Conservation (phyloP, 2,329 filamentous ascomycete genomes). For the Penicillium sp. region DNA sequence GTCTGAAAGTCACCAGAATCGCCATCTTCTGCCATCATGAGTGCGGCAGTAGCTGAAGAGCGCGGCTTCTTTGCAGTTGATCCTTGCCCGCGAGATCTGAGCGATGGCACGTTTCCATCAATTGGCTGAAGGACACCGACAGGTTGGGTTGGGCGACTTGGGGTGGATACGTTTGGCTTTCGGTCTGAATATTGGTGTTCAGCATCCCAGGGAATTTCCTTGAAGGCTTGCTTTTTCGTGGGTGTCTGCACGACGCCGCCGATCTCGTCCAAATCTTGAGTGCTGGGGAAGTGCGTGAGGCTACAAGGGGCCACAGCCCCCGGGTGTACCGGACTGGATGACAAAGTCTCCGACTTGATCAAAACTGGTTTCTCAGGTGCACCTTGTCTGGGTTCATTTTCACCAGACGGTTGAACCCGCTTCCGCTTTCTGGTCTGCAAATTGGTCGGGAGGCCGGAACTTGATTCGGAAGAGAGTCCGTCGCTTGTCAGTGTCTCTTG, state of each 20-base stretch:
- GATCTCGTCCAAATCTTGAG: constrained; percentile 55
- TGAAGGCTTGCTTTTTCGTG: constrained; percentile 30
- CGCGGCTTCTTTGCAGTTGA: constrained; percentile 30
- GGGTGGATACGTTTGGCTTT: not conserved
- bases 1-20: constrained; percentile 21
- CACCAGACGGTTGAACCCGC: constrained; percentile 1
- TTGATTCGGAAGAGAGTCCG: constrained; percentile 3
- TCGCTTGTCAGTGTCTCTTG: constrained; percentile 10
- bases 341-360: constrained; percentile 34
- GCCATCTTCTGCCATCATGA: constrained; percentile 48
- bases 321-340: constrained; percentile 27
- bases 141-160: constrained; percentile 1
- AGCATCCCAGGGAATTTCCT: constrained; percentile 5
- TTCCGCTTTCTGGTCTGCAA: constrained; percentile 21
- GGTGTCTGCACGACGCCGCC: constrained; percentile 37
- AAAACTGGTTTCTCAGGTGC: constrained; percentile 15
- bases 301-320: constrained; percentile 2
- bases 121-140: constrained; percentile 22
- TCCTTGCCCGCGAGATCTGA: constrained; percentile 1
- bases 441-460: constrained; percentile 4
- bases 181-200: not conserved
- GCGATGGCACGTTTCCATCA: constrained; percentile 22
- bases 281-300: constrained; percentile 44
- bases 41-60: constrained; percentile 27
- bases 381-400: constrained; percentile 2